Evolutionary conservation across 208 protist species (phyloP).

Genomic region (Angomonas ambiguus): DNA sequence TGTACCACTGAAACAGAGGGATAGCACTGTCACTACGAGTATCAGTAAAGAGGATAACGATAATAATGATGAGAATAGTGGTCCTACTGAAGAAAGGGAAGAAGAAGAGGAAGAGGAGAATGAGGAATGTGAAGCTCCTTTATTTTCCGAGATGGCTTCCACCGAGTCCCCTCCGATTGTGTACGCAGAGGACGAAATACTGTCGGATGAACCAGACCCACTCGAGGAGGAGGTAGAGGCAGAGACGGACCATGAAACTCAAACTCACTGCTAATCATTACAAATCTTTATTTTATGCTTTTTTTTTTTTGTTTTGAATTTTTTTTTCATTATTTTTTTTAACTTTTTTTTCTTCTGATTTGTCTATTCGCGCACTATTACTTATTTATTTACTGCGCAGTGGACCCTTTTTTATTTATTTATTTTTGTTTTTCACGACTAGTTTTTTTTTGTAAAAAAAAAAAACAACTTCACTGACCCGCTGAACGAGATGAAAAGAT

Average conservation of each 20-base stretch:
- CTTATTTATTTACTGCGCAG: conserved; percentile 8
- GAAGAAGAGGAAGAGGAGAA: background rate
- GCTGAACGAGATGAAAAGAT: too few relatives aligned
- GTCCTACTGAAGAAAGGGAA: conserved; percentile 8
- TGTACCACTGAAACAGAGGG: conserved; percentile 9
- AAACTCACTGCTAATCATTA: background rate
- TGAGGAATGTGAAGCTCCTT: background rate
- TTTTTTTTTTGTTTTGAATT: background rate
- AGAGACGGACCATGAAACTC: background rate
- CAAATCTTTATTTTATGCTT: background rate
- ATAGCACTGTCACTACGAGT: too few relatives aligned
- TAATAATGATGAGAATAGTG: conserved; percentile 3
- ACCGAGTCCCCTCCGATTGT: too few relatives aligned
- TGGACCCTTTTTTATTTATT: background rate
- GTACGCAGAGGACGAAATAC: conserved; percentile 1
- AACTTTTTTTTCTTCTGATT: conserved; percentile 13
- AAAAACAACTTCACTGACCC: background rate
- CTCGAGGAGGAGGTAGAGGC: background rate
- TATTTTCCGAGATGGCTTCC: background rate
- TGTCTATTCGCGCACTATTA: conserved; percentile 1
- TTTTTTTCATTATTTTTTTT: background rate
- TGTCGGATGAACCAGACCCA: too few relatives aligned
- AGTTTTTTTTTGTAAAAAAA: background rate
- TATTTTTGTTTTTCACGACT: background rate
- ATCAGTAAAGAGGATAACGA: background rate